These are phyloP conservation scores for Eucalyptus marginata DNA, from an alignment of 345 rosid species.

Conservation along the genomic window DNA sequence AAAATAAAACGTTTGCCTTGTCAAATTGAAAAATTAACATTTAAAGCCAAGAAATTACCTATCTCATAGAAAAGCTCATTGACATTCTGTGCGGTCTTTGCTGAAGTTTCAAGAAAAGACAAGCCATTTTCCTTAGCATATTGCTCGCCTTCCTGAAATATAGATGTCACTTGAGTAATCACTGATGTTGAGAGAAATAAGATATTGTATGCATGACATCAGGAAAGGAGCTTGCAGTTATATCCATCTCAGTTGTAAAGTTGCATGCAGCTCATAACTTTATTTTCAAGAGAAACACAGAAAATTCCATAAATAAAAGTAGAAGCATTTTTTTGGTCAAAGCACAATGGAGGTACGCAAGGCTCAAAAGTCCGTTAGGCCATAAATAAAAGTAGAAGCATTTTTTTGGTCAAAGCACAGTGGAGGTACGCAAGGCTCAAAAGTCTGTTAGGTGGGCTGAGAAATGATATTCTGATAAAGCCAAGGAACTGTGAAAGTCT, in stretches of 20 bases:
- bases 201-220: not conserved
- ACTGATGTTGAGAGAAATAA: not conserved
- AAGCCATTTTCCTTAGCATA: constrained; percentile 59
- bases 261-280: not conserved
- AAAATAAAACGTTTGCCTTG: not conserved
- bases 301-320: not conserved
- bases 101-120: constrained; percentile 62
- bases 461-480: not conserved
- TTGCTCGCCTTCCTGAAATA: constrained; percentile 49
- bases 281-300: not conserved
- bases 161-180: not conserved
- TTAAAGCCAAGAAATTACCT: constrained; percentile 17
- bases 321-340: not conserved
- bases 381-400: not conserved
- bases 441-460: not conserved
- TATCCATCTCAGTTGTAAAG: not conserved
- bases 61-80: constrained; percentile 69
- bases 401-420: not conserved
- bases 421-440: not conserved
- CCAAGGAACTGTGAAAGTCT: not conserved
- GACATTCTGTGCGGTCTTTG: constrained; percentile 63
- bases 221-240: not conserved
- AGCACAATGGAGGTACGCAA: not conserved
- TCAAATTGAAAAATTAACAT: not conserved
- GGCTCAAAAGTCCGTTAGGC: not conserved